phyloP scores from a whole-genome alignment of 2,329 filamentous ascomycete species.

The Monilinia laxa region DNA sequence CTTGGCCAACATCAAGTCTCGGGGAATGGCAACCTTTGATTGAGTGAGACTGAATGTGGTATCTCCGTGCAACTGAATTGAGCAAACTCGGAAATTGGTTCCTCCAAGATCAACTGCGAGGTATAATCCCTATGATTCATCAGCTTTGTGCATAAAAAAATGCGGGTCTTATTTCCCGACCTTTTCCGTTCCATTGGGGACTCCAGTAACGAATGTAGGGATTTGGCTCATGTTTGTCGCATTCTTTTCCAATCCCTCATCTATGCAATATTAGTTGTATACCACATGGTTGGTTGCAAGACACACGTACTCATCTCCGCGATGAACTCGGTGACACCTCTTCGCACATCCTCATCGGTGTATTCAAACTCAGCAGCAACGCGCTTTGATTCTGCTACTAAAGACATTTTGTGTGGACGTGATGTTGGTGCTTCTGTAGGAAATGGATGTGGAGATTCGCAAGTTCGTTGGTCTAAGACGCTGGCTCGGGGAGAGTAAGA shows the following conservation, averaged over 20 bases:
- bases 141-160: conserved; percentile 11
- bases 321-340: conserved; percentile 81
- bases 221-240: conserved; percentile 89
- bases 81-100: conserved; percentile 98
- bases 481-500: conserved; percentile 48
- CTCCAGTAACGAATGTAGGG: conserved; percentile 91
- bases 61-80: conserved; percentile 88
- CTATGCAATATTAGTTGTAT: conserved; percentile 46
- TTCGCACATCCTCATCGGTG: conserved; percentile 72
- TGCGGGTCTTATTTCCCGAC: conserved; percentile 47
- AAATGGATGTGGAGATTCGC: conserved; percentile 56
- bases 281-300: conserved; percentile 29
- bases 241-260: conserved; percentile 76
- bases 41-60: conserved; percentile 92
- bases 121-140: conserved; percentile 67
- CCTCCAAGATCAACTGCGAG: conserved; percentile 96
- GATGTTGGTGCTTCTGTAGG: conserved; percentile 55
- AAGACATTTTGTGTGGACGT: conserved; percentile 58
- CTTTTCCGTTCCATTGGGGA: conserved; percentile 97
- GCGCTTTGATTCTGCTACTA: conserved; percentile 70
- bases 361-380: conserved; percentile 87
- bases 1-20: conserved; percentile 84
- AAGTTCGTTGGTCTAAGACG: conserved; percentile 49
- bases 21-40: conserved; percentile 88
- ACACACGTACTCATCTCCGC: conserved; percentile 71